Evolutionary conservation across 179 eudicot genomes (phyloP).

Genomic region (Heliamphora pulchella): DNA sequence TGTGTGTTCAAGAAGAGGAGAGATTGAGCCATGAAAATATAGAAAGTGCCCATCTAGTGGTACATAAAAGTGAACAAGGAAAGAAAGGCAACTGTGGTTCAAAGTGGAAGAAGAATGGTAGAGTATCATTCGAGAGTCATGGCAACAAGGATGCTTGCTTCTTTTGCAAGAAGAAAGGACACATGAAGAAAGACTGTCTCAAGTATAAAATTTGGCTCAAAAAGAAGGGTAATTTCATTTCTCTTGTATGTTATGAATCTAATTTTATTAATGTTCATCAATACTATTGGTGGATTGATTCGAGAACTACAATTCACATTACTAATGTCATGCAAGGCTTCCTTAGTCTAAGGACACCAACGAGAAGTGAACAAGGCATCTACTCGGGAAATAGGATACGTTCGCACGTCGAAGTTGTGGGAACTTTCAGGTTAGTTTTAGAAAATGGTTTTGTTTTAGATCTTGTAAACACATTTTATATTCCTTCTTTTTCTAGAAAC

Average conservation of each 20-base stretch:
- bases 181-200: neutral
- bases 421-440: neutral
- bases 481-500: slow-evolving; percentile 4
- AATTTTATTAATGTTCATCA: neutral
- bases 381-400: slow-evolving; percentile 3
- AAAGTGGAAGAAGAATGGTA: neutral
- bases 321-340: slow-evolving; percentile 8
- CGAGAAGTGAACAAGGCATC: neutral
- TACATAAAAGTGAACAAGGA: too few species aligned
- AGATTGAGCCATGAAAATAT: neutral
- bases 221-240: neutral
- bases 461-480: neutral
- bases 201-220: neutral
- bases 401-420: neutral
- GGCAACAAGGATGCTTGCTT: neutral
- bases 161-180: neutral
- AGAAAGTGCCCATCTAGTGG: too few species aligned
- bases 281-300: neutral
- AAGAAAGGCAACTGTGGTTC: neutral
- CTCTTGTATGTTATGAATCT: slow-evolving; percentile 9
- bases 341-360: neutral
- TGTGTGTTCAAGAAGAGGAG: slow-evolving; percentile 18
- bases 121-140: neutral
- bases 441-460: neutral
- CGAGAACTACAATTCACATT: neutral